A percentile compares a stretch with the other conserved stretches of the same genome.
Conservation (phyloP, 78 protist genomes). For the Dictyostelium firmibasis region DNA sequence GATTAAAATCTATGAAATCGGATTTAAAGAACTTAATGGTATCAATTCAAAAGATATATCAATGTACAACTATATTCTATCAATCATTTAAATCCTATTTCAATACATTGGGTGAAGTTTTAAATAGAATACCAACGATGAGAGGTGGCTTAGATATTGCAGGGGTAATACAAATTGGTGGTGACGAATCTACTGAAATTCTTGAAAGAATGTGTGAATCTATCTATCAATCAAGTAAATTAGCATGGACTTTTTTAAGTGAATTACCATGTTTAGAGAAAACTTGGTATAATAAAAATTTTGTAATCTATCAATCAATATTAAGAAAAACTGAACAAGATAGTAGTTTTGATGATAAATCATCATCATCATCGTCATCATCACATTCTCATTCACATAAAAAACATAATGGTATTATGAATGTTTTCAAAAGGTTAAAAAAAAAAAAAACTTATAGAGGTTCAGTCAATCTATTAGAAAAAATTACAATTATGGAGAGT, state of each 20-base stretch:
- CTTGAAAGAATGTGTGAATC: conserved; percentile 1
- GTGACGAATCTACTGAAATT: neutral
- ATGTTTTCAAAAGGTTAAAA: neutral
- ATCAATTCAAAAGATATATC: neutral
- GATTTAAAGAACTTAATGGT: neutral
- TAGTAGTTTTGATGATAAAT: neutral
- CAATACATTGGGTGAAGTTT: neutral
- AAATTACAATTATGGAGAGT: neutral
- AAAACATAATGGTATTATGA: neutral
- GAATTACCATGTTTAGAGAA: neutral
- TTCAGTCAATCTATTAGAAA: neutral
- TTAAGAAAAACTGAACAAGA: neutral
- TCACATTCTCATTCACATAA: neutral
- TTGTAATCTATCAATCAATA: neutral
- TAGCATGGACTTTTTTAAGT: neutral
- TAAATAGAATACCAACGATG: neutral
- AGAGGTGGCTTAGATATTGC: conserved; percentile 14
- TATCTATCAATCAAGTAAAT: neutral
- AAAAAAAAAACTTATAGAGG: neutral
- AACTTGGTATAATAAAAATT: neutral
- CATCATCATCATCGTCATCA: neutral
- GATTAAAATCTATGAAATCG: neutral
- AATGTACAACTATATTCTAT: neutral
- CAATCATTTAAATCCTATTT: neutral
- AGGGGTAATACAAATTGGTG: conserved; percentile 1